These are phyloP conservation scores for Pichia scutulata DNA, from an alignment of 805 yeast genomes.

Conservation along the genomic window DNA sequence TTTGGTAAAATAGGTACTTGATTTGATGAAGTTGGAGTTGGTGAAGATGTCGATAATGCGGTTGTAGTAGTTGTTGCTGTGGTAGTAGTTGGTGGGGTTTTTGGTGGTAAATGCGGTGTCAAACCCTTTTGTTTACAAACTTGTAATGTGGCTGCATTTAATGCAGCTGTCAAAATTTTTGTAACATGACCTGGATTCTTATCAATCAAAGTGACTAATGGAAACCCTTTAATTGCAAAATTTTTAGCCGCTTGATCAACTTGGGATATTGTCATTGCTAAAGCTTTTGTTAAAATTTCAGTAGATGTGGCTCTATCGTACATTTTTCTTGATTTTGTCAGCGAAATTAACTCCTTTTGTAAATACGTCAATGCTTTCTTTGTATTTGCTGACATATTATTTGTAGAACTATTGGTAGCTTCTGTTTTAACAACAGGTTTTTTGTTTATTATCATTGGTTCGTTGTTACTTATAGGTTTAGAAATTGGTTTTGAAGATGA, in stretches of 20 bases:
- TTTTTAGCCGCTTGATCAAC: constrained; percentile 82
- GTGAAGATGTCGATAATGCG: neutral
- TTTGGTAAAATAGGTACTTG: constrained; percentile 6
- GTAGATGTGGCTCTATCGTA: constrained; percentile 78
- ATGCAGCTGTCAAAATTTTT: constrained; percentile 69
- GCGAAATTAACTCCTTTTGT: constrained; percentile 76
- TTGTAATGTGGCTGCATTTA: constrained; percentile 65
- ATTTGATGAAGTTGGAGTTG: constrained; percentile 7
- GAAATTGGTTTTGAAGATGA: neutral
- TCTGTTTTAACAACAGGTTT: constrained; percentile 4
- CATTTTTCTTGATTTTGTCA: constrained; percentile 71
- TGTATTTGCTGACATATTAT: constrained; percentile 30
- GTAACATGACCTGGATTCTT: constrained; percentile 77
- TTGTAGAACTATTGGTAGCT: neutral
- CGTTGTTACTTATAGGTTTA: neutral
- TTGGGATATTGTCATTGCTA: constrained; percentile 89
- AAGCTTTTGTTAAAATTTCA: constrained; percentile 77
- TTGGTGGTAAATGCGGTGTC: constrained; percentile 22
- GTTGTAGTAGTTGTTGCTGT: neutral
- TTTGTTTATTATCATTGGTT: constrained; percentile 2
- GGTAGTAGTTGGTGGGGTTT: neutral
- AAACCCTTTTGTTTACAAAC: constrained; percentile 47
- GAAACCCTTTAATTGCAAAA: constrained; percentile 73
- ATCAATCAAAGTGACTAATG: constrained; percentile 68
- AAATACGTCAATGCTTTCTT: constrained; percentile 71